These are phyloP conservation scores for Clarireedia hainanense DNA, from an alignment of 2,329 filamentous ascomycete genomes.

Conservation along the genomic window DNA sequence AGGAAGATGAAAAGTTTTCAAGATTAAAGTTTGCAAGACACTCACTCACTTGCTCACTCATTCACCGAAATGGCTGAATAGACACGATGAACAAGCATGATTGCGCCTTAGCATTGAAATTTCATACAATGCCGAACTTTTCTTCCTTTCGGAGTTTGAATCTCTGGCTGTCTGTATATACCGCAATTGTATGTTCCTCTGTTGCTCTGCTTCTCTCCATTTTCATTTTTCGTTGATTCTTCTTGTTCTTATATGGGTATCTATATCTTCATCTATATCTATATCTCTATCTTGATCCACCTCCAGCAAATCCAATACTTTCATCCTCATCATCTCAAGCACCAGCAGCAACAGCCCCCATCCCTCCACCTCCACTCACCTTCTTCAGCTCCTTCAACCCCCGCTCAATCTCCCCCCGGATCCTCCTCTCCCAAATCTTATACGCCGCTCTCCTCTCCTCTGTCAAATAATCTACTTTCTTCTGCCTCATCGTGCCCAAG, in stretches of 20 bases:
- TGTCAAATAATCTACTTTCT: constrained; percentile 63
- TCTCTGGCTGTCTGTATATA: too few relatives aligned
- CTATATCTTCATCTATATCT: neutral
- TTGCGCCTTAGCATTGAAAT: too few relatives aligned
- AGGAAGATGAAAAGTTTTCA: too few relatives aligned
- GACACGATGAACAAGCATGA: too few relatives aligned
- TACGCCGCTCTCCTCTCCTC: constrained; percentile 55
- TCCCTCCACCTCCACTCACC: constrained; percentile 5
- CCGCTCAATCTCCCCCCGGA: constrained; percentile 48
- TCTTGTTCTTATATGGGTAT: neutral
- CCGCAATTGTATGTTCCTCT: too few relatives aligned
- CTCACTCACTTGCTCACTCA: too few relatives aligned
- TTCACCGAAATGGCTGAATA: too few relatives aligned
- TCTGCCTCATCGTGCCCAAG: constrained; percentile 61
- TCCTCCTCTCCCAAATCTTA: constrained; percentile 52
- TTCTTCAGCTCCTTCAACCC: constrained; percentile 20
- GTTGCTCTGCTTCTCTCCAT: too few relatives aligned
- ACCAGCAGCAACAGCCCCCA: neutral
- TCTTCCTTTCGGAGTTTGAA: too few relatives aligned
- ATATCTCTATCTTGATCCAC: neutral
- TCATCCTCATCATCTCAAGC: neutral
- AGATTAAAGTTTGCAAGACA: too few relatives aligned
- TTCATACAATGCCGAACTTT: too few relatives aligned
- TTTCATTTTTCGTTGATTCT: too few relatives aligned
- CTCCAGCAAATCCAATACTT: neutral